phyloP scores from a whole-genome alignment of 371 early-diverging fungal genomes.

The Syncephalastrum monosporum region DNA sequence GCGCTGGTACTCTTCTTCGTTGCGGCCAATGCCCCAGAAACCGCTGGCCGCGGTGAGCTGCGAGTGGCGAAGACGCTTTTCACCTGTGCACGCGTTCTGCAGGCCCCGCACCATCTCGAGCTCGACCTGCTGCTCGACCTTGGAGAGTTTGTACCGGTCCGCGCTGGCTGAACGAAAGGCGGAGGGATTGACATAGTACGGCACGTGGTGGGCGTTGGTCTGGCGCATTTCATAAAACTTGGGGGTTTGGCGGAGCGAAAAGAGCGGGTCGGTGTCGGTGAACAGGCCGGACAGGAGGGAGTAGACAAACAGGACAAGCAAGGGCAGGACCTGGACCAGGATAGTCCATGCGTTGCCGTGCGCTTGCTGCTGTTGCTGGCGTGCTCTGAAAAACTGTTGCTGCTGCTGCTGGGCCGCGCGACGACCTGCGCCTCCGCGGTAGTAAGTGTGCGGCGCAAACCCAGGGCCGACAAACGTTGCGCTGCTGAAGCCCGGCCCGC shows the following conservation, averaged over 20 bases:
- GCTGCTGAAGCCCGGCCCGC: slow-evolving; percentile 43
- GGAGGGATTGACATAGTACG: slow-evolving; percentile 46
- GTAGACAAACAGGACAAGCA: slow-evolving; percentile 42
- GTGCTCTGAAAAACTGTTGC: slow-evolving; percentile 6
- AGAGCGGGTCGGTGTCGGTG: slow-evolving; percentile 36
- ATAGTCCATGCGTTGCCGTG: slow-evolving; percentile 28
- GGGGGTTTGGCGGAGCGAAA: slow-evolving; percentile 36
- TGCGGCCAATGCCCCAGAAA: slow-evolving; percentile 33
- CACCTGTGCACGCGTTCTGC: slow-evolving; percentile 32
- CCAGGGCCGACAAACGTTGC: slow-evolving; percentile 54
- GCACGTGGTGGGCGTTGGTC: slow-evolving; percentile 34
- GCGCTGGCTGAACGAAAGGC: slow-evolving; percentile 28
- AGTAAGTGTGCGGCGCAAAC: slow-evolving; percentile 20
- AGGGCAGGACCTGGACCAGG: slow-evolving; percentile 40
- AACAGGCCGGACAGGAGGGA: slow-evolving; percentile 41
- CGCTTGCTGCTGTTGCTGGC: slow-evolving; percentile 21
- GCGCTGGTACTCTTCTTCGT: slow-evolving; percentile 38
- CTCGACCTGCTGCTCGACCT: slow-evolving; percentile 44
- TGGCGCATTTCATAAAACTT: slow-evolving; percentile 37
- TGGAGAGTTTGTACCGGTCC: slow-evolving; percentile 27
- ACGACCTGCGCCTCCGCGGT: slow-evolving; percentile 17
- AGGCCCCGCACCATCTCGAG: slow-evolving; percentile 38
- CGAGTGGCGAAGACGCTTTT: slow-evolving; percentile 28
- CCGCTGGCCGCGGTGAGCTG: slow-evolving; percentile 36
- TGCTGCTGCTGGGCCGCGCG: slow-evolving; percentile 13